Conservation (phyloP, 176 grass and related monocot genomes). For the Elymus sibiricus region DNA sequence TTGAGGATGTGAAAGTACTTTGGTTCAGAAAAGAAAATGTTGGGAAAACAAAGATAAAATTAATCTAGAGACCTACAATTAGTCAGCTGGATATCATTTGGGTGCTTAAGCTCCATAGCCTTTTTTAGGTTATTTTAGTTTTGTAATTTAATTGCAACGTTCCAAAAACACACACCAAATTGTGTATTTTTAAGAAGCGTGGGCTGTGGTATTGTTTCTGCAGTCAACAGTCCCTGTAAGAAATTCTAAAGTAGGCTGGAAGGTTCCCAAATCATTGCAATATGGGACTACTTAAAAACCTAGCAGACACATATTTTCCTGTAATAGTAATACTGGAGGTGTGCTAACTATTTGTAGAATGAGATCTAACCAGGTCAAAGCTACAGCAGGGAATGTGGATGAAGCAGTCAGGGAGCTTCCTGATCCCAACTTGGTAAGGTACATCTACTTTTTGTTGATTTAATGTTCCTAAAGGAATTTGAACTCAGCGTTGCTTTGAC, state of each 20-base stretch:
- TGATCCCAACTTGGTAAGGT: conserved; percentile 99
- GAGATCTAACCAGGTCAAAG: conserved; percentile 75
- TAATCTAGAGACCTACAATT: background rate
- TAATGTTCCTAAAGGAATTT: conserved; percentile 10
- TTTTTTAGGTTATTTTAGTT: background rate
- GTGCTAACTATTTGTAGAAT: conserved; percentile 13
- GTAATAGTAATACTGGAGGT: background rate
- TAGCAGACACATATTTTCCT: conserved; percentile 10
- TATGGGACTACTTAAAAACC: background rate
- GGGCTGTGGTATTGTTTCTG: background rate
- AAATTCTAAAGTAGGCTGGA: conserved; percentile 2
- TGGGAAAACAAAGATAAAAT: background rate
- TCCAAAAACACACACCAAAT: background rate
- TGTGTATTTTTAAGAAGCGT: background rate
- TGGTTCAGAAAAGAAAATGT: background rate
- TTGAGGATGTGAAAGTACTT: background rate
- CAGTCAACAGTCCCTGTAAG: background rate
- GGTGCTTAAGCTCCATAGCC: background rate
- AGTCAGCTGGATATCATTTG: background rate
- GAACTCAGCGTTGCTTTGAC: background rate
- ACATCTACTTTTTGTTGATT: conserved; percentile 58
- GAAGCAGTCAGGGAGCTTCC: conserved; percentile 97
- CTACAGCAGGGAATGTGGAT: conserved; percentile 96
- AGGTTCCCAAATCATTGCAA: background rate
- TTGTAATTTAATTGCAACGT: background rate